A percentile compares a stretch with the other conserved stretches of the same genome.
phyloP scores from a whole-genome alignment of 192 early-diverging fungal genomes.

The Linnemannia zychae region DNA sequence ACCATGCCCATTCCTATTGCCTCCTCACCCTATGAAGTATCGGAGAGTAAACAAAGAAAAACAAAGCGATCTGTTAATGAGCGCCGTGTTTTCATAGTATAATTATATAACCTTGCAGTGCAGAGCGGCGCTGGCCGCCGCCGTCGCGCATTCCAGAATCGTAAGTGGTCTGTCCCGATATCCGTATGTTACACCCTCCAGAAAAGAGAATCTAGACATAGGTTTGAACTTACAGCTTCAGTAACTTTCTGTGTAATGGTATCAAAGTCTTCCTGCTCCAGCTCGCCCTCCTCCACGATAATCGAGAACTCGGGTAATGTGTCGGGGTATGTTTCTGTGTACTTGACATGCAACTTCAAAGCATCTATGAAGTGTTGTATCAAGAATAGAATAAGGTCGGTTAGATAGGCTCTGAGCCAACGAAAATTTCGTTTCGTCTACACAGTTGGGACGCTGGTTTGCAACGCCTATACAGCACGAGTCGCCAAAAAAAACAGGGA shows the following conservation, averaged over 20 bases:
- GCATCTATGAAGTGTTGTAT: conserved; percentile 35
- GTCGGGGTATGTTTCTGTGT: conserved; percentile 83
- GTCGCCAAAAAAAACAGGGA: background rate
- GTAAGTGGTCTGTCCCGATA: background rate
- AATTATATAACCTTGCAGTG: background rate
- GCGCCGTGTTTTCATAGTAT: background rate
- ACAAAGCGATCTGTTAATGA: background rate
- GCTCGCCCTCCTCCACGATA: conserved; percentile 60
- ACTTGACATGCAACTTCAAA: conserved; percentile 69
- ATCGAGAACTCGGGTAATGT: conserved; percentile 75
- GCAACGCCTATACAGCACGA: too few species aligned
- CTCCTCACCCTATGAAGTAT: conserved; percentile 67
- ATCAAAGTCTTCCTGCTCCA: conserved; percentile 55
- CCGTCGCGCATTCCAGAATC: background rate
- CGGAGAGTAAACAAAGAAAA: background rate
- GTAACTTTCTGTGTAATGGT: conserved; percentile 53
- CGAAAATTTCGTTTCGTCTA: too few species aligned
- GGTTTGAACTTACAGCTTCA: conserved; percentile 37
- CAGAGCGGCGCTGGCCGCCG: background rate
- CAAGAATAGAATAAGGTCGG: background rate
- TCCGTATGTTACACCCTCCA: background rate
- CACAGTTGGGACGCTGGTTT: too few species aligned
- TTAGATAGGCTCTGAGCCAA: background rate
- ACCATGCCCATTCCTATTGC: conserved; percentile 94
- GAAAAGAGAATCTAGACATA: background rate